A percentile compares a stretch with the other conserved stretches of the same genome.
phyloP scores from a whole-genome alignment of 2,329 filamentous ascomycete species.

The Colletotrichum sidae region DNA sequence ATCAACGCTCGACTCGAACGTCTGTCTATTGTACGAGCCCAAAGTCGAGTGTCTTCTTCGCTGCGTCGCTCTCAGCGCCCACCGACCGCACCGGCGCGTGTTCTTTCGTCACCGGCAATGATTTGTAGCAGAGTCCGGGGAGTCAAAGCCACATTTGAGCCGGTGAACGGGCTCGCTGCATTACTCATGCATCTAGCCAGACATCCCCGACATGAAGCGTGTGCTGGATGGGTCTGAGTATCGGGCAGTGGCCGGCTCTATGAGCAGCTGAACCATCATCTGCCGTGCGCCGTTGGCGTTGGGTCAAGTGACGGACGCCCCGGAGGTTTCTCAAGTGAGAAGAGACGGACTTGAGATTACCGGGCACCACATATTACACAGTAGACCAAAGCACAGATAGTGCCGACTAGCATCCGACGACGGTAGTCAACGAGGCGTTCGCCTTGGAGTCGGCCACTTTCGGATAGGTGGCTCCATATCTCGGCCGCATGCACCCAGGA shows the following conservation, averaged over 20 bases:
- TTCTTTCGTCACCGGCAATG: conserved; percentile 20
- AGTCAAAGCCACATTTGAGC: conserved; percentile 25
- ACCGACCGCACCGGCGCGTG: background rate
- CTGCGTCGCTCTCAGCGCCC: too few species aligned
- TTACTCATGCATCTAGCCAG: conserved; percentile 30
- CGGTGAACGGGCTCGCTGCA: conserved; percentile 3
- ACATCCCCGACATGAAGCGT: conserved; percentile 24
- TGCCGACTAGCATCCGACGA: conserved; percentile 17
- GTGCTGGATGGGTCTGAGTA: conserved; percentile 29
- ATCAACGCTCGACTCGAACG: conserved; percentile 23
- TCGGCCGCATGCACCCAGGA: conserved; percentile 27
- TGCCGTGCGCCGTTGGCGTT: conserved; percentile 35
- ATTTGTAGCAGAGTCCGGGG: conserved; percentile 15
- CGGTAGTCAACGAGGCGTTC: conserved; percentile 18
- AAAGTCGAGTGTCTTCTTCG: background rate
- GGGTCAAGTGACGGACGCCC: conserved; percentile 26
- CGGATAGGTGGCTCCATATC: conserved; percentile 20
- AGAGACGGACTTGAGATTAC: conserved; percentile 16
- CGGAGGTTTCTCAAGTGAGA: conserved; percentile 11
- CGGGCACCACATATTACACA: background rate
- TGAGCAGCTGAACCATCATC: conserved; percentile 20
- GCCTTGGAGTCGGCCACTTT: conserved; percentile 23
- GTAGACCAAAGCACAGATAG: conserved; percentile 7
- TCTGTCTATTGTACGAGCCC: conserved; percentile 21
- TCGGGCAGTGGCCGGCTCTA: conserved; percentile 29